A percentile compares a stretch with the other conserved stretches of the same genome.
phyloP scores from a whole-genome alignment of 208 protist species.

The Vickermania ingenoplastis region DNA sequence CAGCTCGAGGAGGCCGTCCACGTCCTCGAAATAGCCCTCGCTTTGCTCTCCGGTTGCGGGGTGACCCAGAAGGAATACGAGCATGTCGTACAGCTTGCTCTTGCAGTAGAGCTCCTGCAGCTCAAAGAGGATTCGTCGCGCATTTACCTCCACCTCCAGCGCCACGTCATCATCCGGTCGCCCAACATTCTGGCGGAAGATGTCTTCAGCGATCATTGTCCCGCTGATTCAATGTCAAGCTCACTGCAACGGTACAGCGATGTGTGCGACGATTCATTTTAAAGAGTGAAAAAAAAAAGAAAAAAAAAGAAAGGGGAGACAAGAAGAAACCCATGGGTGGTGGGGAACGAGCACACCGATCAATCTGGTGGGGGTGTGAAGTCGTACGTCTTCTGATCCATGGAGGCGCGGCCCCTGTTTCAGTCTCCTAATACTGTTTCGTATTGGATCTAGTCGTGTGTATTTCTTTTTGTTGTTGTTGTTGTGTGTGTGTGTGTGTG shows the following conservation, averaged over 20 bases:
- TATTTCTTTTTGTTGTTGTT: too few relatives aligned
- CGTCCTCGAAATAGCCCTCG: constrained; percentile 73
- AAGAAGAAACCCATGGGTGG: constrained; percentile 4
- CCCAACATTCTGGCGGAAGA: not conserved
- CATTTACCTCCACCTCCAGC: constrained; percentile 25
- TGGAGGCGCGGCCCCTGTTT: too few relatives aligned
- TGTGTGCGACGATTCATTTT: too few relatives aligned
- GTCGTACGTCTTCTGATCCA: too few relatives aligned
- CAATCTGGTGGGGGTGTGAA: too few relatives aligned
- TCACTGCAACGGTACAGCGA: too few relatives aligned
- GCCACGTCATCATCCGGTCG: constrained; percentile 10
- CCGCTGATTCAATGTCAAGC: too few relatives aligned
- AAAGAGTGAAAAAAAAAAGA: not conserved
- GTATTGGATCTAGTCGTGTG: too few relatives aligned
- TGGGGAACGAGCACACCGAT: too few relatives aligned
- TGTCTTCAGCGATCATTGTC: not conserved
- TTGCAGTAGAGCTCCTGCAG: constrained; percentile 79
- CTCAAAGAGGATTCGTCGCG: constrained; percentile 35
- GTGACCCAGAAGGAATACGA: constrained; percentile 66
- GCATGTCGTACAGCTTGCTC: constrained; percentile 58
- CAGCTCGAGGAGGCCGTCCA: constrained; percentile 56
- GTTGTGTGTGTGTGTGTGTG: too few relatives aligned
- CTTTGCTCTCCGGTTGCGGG: constrained; percentile 46
- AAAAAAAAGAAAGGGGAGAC: constrained; percentile 3
- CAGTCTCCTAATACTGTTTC: too few relatives aligned